Evolutionary conservation across 495 filamentous ascomycete species (phyloP).

Genomic region (Pseudoneurospora amorphoporcata): DNA sequence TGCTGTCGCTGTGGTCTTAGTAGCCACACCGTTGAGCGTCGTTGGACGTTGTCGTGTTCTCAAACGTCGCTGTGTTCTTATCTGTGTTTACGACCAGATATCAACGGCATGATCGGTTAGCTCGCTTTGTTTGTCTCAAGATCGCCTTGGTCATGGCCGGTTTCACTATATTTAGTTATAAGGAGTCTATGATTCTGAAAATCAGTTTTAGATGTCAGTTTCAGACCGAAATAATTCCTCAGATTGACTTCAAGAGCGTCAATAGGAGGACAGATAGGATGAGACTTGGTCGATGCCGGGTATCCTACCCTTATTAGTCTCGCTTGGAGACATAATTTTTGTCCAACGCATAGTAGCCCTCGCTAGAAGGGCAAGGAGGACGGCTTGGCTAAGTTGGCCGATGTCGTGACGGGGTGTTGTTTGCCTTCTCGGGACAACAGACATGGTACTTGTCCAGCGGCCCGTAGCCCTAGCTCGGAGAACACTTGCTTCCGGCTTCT

Average conservation of each 20-base stretch:
- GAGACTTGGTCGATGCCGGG: not conserved
- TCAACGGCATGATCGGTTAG: not conserved
- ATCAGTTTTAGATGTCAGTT: not conserved
- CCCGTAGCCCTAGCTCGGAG: not conserved
- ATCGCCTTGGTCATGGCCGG: not conserved
- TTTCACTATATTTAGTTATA: not conserved
- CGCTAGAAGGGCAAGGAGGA: not conserved
- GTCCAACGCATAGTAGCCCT: not conserved
- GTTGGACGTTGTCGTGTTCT: not conserved
- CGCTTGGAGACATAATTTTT: not conserved
- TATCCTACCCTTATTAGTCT: not conserved
- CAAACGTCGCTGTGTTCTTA: not conserved
- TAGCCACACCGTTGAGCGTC: not conserved
- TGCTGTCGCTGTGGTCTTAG: not conserved
- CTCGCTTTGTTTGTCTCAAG: not conserved
- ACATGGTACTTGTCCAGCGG: not conserved
- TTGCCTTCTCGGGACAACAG: not conserved
- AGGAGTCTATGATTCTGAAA: not conserved
- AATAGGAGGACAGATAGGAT: not conserved
- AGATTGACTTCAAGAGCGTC: not conserved
- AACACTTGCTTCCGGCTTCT: not conserved
- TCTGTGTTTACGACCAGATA: not conserved
- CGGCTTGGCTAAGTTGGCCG: not conserved
- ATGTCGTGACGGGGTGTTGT: not conserved
- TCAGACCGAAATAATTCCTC: not conserved